Evolutionary conservation across 2,329 filamentous ascomycete species (phyloP).

Genomic region (Lachnellula cervina): DNA sequence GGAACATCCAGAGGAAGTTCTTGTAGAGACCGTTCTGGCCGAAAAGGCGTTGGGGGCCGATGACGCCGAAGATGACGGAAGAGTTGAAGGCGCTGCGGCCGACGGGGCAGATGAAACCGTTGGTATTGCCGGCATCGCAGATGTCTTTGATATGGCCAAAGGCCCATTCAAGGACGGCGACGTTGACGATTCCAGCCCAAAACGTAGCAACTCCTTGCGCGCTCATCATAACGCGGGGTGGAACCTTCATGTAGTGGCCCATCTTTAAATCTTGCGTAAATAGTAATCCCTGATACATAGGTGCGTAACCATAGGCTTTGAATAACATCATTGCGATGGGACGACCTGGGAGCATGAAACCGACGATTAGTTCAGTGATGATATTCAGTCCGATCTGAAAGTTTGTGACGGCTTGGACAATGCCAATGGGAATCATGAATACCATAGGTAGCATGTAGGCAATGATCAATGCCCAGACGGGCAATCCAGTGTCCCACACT

Average conservation of each 20-base stretch:
- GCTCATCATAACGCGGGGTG: conserved; percentile 62
- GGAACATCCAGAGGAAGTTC: conserved; percentile 65
- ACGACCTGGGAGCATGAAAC: conserved; percentile 48
- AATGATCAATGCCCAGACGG: conserved; percentile 34
- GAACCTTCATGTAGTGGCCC: conserved; percentile 51
- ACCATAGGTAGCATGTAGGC: conserved; percentile 29
- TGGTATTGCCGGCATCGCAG: conserved; percentile 51
- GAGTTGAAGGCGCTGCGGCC: conserved; percentile 58
- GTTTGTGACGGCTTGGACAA: conserved; percentile 44
- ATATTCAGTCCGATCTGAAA: conserved; percentile 45
- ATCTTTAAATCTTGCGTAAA: conserved; percentile 48
- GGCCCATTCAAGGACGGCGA: conserved; percentile 58
- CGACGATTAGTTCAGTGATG: conserved; percentile 45
- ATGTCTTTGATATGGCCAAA: conserved; percentile 58
- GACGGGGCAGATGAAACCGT: conserved; percentile 47
- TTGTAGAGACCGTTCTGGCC: conserved; percentile 57
- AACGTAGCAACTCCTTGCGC: conserved; percentile 62
- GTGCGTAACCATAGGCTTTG: conserved; percentile 61
- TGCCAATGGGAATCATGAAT: conserved; percentile 33
- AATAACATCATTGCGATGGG: conserved; percentile 76
- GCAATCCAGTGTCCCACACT: conserved; percentile 20
- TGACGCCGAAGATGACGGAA: conserved; percentile 68
- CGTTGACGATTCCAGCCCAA: conserved; percentile 62
- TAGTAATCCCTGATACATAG: conserved; percentile 42
- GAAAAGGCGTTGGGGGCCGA: conserved; percentile 68